Percentiles rank a stretch among this genome's conserved stretches.
phyloP scores from a whole-genome alignment of 1,284 basidiomycete genomes.

The Heterobasidion irregulare region DNA sequence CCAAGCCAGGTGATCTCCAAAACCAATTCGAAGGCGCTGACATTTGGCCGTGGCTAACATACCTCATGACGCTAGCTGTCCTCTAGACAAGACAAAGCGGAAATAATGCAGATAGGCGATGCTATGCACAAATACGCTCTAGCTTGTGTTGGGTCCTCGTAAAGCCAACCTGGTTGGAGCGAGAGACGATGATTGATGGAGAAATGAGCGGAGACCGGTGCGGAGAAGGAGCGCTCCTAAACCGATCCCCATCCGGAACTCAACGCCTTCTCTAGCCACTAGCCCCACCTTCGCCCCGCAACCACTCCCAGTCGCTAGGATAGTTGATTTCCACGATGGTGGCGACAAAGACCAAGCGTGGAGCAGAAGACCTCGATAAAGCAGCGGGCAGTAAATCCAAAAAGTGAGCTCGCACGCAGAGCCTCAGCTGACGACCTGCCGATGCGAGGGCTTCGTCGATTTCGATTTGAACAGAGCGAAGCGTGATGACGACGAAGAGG shows the following conservation, averaged over 20 bases:
- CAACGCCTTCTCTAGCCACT: neutral
- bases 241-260: neutral
- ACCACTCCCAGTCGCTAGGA: neutral
- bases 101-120: too few relatives aligned
- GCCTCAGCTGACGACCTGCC: neutral
- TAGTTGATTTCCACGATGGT: constrained; percentile 13
- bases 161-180: neutral
- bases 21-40: too few relatives aligned
- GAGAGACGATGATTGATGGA: neutral
- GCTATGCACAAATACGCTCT: too few relatives aligned
- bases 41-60: too few relatives aligned
- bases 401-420: constrained; percentile 17
- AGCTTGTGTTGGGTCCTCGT: neutral
- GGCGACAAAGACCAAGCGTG: constrained; percentile 22
- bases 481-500: constrained; percentile 18
- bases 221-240: neutral
- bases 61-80: too few relatives aligned
- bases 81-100: too few relatives aligned
- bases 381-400: constrained; percentile 17
- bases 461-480: constrained; percentile 17
- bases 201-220: neutral
- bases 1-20: too few relatives aligned
- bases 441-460: neutral
- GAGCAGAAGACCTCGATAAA: constrained; percentile 19
- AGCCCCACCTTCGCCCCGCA: neutral